Conservation (phyloP, 306 rosid genomes). For the Arachis hypogaea region DNA sequence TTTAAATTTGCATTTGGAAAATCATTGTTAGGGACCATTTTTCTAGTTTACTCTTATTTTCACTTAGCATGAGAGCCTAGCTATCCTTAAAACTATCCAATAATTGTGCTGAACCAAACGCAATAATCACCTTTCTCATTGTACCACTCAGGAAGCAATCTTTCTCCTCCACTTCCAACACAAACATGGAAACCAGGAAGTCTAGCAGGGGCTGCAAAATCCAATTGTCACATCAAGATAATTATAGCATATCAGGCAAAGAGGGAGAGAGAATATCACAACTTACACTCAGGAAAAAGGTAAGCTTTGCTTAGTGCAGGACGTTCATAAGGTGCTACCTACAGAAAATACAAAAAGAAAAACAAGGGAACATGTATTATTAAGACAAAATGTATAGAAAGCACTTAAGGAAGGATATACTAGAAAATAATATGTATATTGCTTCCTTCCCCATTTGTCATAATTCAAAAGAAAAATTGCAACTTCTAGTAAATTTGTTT, state of each 20-base stretch:
- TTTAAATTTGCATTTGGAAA: slow-evolving; percentile 38
- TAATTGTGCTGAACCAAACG: slow-evolving; percentile 19
- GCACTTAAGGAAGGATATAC: background rate
- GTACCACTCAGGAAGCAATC: slow-evolving; percentile 90
- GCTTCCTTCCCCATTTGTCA: background rate
- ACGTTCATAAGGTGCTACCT: slow-evolving; percentile 99
- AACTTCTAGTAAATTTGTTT: background rate
- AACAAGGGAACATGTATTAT: slow-evolving; percentile 25
- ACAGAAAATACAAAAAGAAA: background rate
- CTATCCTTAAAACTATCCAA: slow-evolving; percentile 14
- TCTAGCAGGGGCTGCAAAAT: slow-evolving; percentile 95
- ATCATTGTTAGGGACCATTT: slow-evolving; percentile 17
- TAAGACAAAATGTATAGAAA: slow-evolving; percentile 1
- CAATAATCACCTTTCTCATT: slow-evolving; percentile 68
- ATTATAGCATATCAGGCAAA: slow-evolving; percentile 16
- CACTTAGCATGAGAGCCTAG: slow-evolving; percentile 2
- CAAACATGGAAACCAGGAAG: slow-evolving; percentile 95
- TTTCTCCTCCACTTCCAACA: slow-evolving; percentile 99
- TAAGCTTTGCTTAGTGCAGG: slow-evolving; percentile 99
- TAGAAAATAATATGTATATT: background rate
- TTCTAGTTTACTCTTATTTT: slow-evolving; percentile 16
- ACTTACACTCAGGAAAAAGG: slow-evolving; percentile 95
- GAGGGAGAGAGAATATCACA: background rate
- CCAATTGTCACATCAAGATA: slow-evolving; percentile 26
- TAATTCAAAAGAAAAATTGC: background rate